These are phyloP conservation scores for Pestalotiopsis fici DNA, from an alignment of 2,329 filamentous ascomycete genomes.

Conservation along the genomic window DNA sequence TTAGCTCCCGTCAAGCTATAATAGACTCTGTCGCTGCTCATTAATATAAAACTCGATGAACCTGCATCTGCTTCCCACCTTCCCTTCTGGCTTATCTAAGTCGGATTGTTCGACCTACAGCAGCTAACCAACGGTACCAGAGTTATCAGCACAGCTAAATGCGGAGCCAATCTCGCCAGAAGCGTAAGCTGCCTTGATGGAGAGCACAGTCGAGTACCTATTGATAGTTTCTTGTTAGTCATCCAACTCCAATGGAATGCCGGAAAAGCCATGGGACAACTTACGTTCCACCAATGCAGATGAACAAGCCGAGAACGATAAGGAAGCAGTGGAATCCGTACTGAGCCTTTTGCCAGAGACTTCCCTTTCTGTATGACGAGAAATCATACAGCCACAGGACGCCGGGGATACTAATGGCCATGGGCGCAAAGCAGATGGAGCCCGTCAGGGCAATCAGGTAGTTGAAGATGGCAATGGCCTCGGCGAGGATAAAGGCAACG, in stretches of 20 bases:
- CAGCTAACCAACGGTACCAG: constrained; percentile 7
- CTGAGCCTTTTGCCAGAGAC: constrained; percentile 12
- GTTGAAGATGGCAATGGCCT: constrained; percentile 16
- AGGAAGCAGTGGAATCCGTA: constrained; percentile 19
- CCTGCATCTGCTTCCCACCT: not conserved
- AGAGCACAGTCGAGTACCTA: constrained; percentile 18
- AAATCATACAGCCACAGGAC: constrained; percentile 15
- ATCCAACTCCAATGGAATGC: not conserved
- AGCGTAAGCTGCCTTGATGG: constrained; percentile 18
- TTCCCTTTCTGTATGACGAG: constrained; percentile 9
- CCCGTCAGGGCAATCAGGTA: constrained; percentile 14
- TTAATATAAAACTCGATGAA: not conserved
- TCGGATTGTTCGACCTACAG: not conserved
- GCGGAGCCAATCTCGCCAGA: constrained; percentile 19
- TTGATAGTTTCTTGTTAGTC: constrained; percentile 1
- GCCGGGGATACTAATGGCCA: constrained; percentile 13
- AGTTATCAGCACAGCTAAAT: constrained; percentile 22
- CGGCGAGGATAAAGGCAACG: constrained; percentile 14
- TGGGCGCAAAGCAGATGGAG: constrained; percentile 15
- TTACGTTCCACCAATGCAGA: constrained; percentile 19
- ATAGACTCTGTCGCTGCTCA: not conserved
- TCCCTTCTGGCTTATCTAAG: not conserved
- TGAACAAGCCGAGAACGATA: constrained; percentile 16
- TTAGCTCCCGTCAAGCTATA: not conserved
- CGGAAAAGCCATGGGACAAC: not conserved